A percentile compares a stretch with the other conserved stretches of the same genome.
These are phyloP conservation scores for Diaporthe eres DNA, from an alignment of 2,329 filamentous ascomycete species.

Conservation along the genomic window DNA sequence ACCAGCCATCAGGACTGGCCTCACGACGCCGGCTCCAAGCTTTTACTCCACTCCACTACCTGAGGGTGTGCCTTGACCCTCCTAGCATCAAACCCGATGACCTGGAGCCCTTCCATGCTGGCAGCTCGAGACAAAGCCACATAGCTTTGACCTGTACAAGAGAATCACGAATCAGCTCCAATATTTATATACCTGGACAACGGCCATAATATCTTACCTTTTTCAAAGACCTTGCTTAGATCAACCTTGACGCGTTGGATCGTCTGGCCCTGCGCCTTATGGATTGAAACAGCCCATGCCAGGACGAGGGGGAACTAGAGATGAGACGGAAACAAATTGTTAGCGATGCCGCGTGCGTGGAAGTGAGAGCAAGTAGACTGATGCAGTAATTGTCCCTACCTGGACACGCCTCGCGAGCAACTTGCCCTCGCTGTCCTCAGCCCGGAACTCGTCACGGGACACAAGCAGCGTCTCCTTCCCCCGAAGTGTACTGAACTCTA, in stretches of 20 bases:
- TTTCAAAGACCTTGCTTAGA: constrained; percentile 39
- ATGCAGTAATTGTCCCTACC: not conserved
- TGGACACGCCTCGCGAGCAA: constrained; percentile 37
- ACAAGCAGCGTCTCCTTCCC: constrained; percentile 35
- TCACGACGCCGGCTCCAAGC: not conserved
- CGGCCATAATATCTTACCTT: not conserved
- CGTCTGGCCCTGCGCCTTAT: constrained; percentile 42
- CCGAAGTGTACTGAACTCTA: constrained; percentile 35
- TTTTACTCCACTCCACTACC: constrained; percentile 35
- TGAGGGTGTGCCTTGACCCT: constrained; percentile 36
- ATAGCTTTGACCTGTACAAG: constrained; percentile 33
- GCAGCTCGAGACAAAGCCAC: constrained; percentile 39
- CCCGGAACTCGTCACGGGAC: constrained; percentile 36
- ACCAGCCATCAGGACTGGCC: not conserved
- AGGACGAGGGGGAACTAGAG: constrained; percentile 34
- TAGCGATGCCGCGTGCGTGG: not conserved
- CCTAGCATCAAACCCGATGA: constrained; percentile 36
- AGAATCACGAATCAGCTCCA: not conserved
- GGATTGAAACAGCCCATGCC: constrained; percentile 41
- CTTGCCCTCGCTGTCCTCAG: constrained; percentile 36
- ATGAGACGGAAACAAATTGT: not conserved
- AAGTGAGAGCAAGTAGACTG: too few species aligned
- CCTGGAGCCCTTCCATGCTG: constrained; percentile 36
- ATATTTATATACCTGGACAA: accelerated
- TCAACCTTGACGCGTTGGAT: constrained; percentile 39